Base-by-base conservation (phyloP, 257 asterid genomes). In the Solanum lycopersicoides region DNA sequence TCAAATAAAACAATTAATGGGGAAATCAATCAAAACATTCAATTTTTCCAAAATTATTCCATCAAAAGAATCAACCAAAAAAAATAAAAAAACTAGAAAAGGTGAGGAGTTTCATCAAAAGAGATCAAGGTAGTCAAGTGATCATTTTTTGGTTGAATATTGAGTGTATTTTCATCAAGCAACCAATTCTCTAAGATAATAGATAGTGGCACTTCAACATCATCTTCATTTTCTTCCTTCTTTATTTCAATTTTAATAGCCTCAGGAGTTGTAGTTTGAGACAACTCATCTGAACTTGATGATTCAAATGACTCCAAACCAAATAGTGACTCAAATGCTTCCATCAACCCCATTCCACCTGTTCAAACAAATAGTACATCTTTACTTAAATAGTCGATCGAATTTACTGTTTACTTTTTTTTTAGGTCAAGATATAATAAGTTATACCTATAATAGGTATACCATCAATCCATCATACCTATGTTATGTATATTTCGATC, bases 151-250 rank as follows among this genome's bases (percentile, higher is more conserved):
- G n/a, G 16, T 45, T 79, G 84, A 79, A 79, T 79, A 72, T 35
- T 72, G 80, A 35, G 80, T 13, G 84, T 79, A 79, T 45, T 79
- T 79, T 79, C 84, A 28, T 94, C 97, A 4, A 96, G 84, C 44
- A 95, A 89, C 98, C 98, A 94, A 86, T 88, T 95, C 89, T 95
- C 99, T 44, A 95, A 63, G 91, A 90, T 83, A 15, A 45, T 56
- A 1, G 96, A 90, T 12, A 95, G 77, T 1, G 93, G 94, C 20
- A 89, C 85, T 60, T 34, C 28, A 28, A 18, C 80, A 9, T 92
- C 80, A 18, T 91, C 86, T 79, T 76, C 59, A 45, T 79, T 79
- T 30, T 45, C 84, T 79, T 79, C 84, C 39, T 90, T 88, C 89
- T 91, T 92, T 45, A 92, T 91, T 28, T 91, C 95, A 28, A 87